These are phyloP conservation scores for Ogataea salicorniae DNA, from an alignment of 805 yeast species.

Conservation along the genomic window DNA sequence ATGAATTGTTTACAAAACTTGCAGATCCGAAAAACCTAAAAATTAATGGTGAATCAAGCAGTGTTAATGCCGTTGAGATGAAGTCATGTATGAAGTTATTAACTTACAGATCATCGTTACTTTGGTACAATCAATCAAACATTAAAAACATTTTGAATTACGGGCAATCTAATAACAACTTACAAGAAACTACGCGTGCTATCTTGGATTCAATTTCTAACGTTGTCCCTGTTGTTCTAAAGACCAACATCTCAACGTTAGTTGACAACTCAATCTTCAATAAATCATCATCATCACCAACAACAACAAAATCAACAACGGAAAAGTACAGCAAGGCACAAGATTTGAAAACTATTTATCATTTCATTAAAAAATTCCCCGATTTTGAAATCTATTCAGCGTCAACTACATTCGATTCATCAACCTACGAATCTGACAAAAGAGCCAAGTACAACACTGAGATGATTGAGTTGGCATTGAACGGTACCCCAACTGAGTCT, in stretches of 20 bases:
- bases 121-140: constrained; percentile 63
- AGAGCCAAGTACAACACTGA: constrained; percentile 39
- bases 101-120: constrained; percentile 54
- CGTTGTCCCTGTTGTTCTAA: constrained; percentile 59
- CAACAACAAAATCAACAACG: not conserved
- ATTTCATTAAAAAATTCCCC: constrained; percentile 48
- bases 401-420: too few relatives aligned
- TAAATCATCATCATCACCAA: not conserved
- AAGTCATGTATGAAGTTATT: constrained; percentile 50
- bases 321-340: constrained; percentile 22
- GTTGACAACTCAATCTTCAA: constrained; percentile 20
- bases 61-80: constrained; percentile 44
- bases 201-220: constrained; percentile 55
- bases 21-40: constrained; percentile 46
- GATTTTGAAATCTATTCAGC: constrained; percentile 25
- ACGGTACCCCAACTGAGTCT: constrained; percentile 58
- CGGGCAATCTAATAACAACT: constrained; percentile 29
- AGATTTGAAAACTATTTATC: constrained; percentile 55
- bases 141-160: constrained; percentile 47
- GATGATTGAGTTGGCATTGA: constrained; percentile 39
- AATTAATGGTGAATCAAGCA: constrained; percentile 1
- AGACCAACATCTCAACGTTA: constrained; percentile 51
- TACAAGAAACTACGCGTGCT: constrained; percentile 40
- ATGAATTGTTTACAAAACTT: constrained; percentile 55
- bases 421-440: constrained; percentile 4